phyloP scores from a whole-genome alignment of 176 grass and related monocot species.

The Echinochloa phyllopogon region DNA sequence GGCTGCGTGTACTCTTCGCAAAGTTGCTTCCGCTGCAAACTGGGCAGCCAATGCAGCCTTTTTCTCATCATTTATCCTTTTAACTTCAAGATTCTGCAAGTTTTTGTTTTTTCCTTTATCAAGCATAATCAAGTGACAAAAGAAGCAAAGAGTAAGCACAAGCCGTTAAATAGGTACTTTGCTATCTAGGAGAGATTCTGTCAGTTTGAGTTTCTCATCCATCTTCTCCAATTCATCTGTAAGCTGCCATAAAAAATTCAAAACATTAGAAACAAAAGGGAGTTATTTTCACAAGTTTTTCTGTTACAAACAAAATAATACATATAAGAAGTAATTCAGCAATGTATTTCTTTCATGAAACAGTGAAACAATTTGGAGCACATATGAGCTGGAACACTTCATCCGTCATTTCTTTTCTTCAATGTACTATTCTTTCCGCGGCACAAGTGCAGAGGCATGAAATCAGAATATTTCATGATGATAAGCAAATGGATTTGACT shows the following conservation, averaged over 20 bases:
- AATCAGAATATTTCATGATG: conserved; percentile 21
- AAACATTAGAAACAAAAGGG: conserved; percentile 28
- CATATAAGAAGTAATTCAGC: conserved; percentile 17
- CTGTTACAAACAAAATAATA: conserved; percentile 4
- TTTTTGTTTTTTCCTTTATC: conserved; percentile 1
- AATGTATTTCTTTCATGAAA: conserved; percentile 35
- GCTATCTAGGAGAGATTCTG: conserved; percentile 82
- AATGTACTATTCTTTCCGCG: neutral
- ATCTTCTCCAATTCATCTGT: conserved; percentile 89
- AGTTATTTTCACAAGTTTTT: conserved; percentile 18
- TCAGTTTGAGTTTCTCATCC: conserved; percentile 86
- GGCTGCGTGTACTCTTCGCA: conserved; percentile 93
- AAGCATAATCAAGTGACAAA: conserved; percentile 32
- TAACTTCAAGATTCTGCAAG: conserved; percentile 91
- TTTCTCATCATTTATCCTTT: conserved; percentile 99
- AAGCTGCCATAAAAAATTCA: conserved; percentile 66
- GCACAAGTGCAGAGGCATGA: neutral
- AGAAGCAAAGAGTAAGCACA: conserved; percentile 15
- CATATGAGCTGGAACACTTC: conserved; percentile 28
- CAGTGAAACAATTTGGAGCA: neutral
- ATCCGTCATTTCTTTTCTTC: conserved; percentile 5
- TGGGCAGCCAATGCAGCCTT: conserved; percentile 85
- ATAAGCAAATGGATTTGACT: neutral
- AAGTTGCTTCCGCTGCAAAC: conserved; percentile 93
- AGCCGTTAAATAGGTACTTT: conserved; percentile 59